phyloP scores from a whole-genome alignment of 306 rosid species.

The Myrica gale region DNA sequence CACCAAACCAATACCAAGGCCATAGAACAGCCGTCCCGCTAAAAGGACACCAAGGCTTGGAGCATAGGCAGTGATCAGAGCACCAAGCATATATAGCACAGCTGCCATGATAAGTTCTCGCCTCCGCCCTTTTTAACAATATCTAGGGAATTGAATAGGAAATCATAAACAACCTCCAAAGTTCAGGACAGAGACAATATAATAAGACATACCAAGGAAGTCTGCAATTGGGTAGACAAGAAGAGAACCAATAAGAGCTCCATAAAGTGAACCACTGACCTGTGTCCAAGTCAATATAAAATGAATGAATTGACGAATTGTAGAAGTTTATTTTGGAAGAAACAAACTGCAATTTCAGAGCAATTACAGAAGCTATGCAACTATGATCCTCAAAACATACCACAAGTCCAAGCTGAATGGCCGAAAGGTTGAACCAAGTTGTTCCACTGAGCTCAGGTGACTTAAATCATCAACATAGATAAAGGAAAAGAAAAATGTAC shows the following conservation, averaged over 20 bases:
- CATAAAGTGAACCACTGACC: conserved; percentile 95
- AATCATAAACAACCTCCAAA: conserved; percentile 26
- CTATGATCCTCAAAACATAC: conserved; percentile 44
- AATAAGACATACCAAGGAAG: conserved; percentile 66
- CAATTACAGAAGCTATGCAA: conserved; percentile 10
- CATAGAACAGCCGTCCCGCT: conserved; percentile 81
- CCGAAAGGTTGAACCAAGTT: conserved; percentile 73
- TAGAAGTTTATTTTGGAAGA: not conserved
- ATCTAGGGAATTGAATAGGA: conserved; percentile 27
- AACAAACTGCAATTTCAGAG: conserved; percentile 14
- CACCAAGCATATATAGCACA: conserved; percentile 58
- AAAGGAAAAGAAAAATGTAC: not conserved
- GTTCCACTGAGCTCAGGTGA: conserved; percentile 89
- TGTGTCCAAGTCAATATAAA: conserved; percentile 22
- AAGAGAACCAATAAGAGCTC: conserved; percentile 92
- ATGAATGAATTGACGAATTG: not conserved
- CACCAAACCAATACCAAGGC: conserved; percentile 96
- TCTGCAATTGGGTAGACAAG: conserved; percentile 77
- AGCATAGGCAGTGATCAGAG: conserved; percentile 64
- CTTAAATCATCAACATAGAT: conserved; percentile 39
- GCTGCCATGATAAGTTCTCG: conserved; percentile 77
- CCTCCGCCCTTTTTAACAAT: conserved; percentile 62
- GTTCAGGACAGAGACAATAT: conserved; percentile 22
- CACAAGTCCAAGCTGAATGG: conserved; percentile 94
- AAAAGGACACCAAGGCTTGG: conserved; percentile 71